Evolutionary conservation across 768 basidiomycete genomes (phyloP), one percentile per base, ranked within the genome.

Genomic region (Holtermannia corniformis): DNA sequence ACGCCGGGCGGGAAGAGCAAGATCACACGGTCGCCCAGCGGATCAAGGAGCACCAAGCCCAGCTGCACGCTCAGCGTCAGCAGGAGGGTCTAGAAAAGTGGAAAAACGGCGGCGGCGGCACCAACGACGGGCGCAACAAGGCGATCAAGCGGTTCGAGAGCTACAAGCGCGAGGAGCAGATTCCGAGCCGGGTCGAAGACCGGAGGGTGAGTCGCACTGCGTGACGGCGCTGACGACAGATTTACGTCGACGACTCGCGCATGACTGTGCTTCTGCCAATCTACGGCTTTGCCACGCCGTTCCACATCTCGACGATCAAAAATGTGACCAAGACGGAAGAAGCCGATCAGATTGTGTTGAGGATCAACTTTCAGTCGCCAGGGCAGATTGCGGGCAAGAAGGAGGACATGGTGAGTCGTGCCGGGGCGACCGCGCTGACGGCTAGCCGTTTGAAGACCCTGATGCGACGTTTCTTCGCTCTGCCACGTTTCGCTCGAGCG

Each of bases 281-380:
- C 58, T 82, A 96, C 63, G 95, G 95, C 2, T 96, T 85, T 63
- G 89, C 91, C 0, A 91, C 93, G 0, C 91, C 93, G 0, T 96
- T 93, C 78, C 95, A 99, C 68, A 92, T 97, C 74, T 93, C 93
- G 67, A 90, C 90, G 1, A 89, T 99, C 59, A 97, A 99, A 75
- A 97, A 93, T 68, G 87, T 85, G 25, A 91, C 86, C 77, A 97
- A 97, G 76, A 95, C 81, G 58, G 93, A 99, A 58, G 95, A 97
- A 73, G 88, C 87, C 4, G 90, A 97, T 47, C 87, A 84, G 69
- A 92, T 91, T 0, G 89, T 87, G 64, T 79, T 99, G 50, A 82
- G 95, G 1, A 90, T 99, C 72, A 97, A 97, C 74, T 96, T 97
- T 76, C 91, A 96, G 72, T 95, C 93, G 0, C 95, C 95, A 11